A percentile compares a stretch with the other conserved stretches of the same genome.
phyloP scores from a whole-genome alignment of 2,329 filamentous ascomycete species.

The Sclerotinia sclerotiorum region DNA sequence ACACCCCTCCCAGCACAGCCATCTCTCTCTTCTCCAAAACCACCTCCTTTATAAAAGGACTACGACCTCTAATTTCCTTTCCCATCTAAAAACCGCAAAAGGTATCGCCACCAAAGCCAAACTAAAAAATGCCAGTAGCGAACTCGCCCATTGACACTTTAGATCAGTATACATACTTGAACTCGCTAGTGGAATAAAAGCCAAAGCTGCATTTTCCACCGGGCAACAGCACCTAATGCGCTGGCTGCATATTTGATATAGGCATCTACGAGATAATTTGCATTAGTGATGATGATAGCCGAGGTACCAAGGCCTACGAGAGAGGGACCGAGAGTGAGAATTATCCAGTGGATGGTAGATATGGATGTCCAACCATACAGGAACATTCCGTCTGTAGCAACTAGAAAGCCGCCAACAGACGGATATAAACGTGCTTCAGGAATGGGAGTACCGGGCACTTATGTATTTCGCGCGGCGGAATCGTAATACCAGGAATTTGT shows the following conservation, averaged over 20 bases:
- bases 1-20: too few species aligned
- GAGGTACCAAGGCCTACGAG: constrained; percentile 55
- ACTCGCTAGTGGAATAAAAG: constrained; percentile 49
- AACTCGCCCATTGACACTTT: constrained; percentile 52
- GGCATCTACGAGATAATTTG: constrained; percentile 51
- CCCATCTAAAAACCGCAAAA: constrained; percentile 44
- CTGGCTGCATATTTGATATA: constrained; percentile 52
- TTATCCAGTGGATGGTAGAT: constrained; percentile 68
- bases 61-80: not conserved
- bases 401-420: constrained; percentile 47
- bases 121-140: constrained; percentile 47
- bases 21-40: not conserved
- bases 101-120: constrained; percentile 47
- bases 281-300: constrained; percentile 47
- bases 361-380: constrained; percentile 62
- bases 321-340: constrained; percentile 66
- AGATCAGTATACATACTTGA: constrained; percentile 49
- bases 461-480: constrained; percentile 43
- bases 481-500: constrained; percentile 44
- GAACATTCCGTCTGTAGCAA: constrained; percentile 26
- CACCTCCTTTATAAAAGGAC: not conserved
- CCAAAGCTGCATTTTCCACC: constrained; percentile 50
- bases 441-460: constrained; percentile 42
- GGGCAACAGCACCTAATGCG: constrained; percentile 49
- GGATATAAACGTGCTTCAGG: constrained; percentile 50